Evolutionary conservation across 2,329 filamentous ascomycete species (phyloP), one percentile per base, ranked within the genome.

Genomic region (Aureobasidium vineae): DNA sequence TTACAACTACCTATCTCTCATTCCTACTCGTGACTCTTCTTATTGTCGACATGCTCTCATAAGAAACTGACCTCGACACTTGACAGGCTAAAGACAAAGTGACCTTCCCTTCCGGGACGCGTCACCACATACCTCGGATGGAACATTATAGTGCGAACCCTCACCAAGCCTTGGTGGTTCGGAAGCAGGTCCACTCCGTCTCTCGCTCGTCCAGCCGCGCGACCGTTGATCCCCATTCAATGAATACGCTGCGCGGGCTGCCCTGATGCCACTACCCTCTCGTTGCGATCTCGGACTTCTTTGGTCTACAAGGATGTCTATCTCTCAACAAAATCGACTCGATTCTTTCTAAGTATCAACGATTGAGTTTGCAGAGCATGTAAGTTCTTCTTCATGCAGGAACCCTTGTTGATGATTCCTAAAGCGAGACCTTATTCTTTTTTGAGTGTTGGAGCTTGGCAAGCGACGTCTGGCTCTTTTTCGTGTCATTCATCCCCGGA

Each of bases 181-280:
- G 15, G 11, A 53, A 53, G 28, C 4, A 31, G n/a, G 49, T 33
- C 16, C 28, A 52, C 16, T 28, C 15, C 26, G 19, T n/a, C 28
- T n/a, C 7, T 23, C 19, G 26, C n/a, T 31, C 31, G 36, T 21
- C 21, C 36, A 53, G 8, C 50, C 31, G 50, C 50, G 36, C 49
- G 23, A 23, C 50, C 26, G 31, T 54, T 54, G 50, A 57, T 59
- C 54, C 54, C 45, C 38, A 59, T 45, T 56, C 52, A 56, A 56
- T 56, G 52, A 56, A 56, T 19, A 56, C 52, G 52, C 33, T 56
- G 33, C 36, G 5, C n/a, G 16, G 16, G 19, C 26, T 31, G 47
- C 23, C 13, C 26, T 8, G 15, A 41, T 11, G 19, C 15, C 40
- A 19, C 38, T 40, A 13, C 45, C 2, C 45, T 16, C 45, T 49